Percentiles rank a stretch among this genome's conserved stretches.
phyloP scores from a whole-genome alignment of 768 basidiomycete species.

The Suillus lakei region DNA sequence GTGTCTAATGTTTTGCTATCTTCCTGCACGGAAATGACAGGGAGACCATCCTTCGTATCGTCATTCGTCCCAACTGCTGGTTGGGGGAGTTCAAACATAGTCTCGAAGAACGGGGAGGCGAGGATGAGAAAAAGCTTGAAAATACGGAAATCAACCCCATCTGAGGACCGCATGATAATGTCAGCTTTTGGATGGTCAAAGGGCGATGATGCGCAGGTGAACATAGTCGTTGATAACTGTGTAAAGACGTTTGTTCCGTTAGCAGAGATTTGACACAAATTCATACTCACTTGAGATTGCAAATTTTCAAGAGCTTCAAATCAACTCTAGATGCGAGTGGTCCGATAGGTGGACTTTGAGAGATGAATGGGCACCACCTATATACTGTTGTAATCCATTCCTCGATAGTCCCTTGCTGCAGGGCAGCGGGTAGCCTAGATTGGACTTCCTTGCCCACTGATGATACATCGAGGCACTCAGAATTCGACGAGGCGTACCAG shows the following conservation, averaged over 20 bases:
- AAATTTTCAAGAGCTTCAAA: not conserved
- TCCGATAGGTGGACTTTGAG: not conserved
- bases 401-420: not conserved
- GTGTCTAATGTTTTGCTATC: slow-evolving; percentile 16
- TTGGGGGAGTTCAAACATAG: slow-evolving; percentile 4
- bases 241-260: not conserved
- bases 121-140: slow-evolving; percentile 29
- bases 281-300: not conserved
- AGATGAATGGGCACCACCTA: not conserved
- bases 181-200: slow-evolving; percentile 14
- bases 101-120: slow-evolving; percentile 24
- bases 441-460: not conserved
- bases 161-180: slow-evolving; percentile 21
- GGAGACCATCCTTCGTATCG: slow-evolving; percentile 1
- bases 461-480: not conserved
- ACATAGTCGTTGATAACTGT: not conserved
- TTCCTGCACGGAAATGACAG: slow-evolving; percentile 15
- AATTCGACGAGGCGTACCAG: not conserved
- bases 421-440: not conserved
- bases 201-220: slow-evolving; percentile 13
- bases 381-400: not conserved
- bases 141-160: slow-evolving; percentile 21
- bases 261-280: not conserved
- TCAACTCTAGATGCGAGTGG: not conserved
- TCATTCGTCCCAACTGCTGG: not conserved